Conservation (phyloP, 1,284 basidiomycete species). For the Pseudozyma pruni region DNA sequence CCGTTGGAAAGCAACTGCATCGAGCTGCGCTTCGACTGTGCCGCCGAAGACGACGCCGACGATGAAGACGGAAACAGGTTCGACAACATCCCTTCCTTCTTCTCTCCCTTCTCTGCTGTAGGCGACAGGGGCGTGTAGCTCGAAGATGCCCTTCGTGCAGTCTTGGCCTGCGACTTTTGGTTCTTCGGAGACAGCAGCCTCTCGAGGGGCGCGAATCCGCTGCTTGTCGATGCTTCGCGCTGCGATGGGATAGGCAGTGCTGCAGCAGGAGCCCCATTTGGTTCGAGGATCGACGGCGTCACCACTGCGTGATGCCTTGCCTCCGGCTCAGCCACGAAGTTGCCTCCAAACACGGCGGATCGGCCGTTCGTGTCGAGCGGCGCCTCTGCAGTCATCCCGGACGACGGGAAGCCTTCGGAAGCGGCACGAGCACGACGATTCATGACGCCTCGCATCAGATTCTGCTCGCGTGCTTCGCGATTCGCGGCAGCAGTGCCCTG, state of each 20-base stretch:
- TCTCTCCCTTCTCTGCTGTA: slow-evolving; percentile 20
- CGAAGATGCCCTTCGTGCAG: slow-evolving; percentile 36
- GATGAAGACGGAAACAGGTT: slow-evolving; percentile 30
- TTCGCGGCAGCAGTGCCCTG: slow-evolving; percentile 29
- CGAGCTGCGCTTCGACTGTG: slow-evolving; percentile 40
- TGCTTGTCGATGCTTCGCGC: slow-evolving; percentile 18
- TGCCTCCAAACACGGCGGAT: slow-evolving; percentile 1
- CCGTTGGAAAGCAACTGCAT: slow-evolving; percentile 17
- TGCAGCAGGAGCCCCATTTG: background rate
- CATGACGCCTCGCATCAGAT: slow-evolving; percentile 34
- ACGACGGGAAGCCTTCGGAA: slow-evolving; percentile 39
- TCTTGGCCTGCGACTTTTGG: slow-evolving; percentile 40
- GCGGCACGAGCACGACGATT: slow-evolving; percentile 39
- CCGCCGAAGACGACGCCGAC: slow-evolving; percentile 10
- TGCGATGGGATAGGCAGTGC: slow-evolving; percentile 6
- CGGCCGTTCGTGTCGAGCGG: slow-evolving; percentile 7
- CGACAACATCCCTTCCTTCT: slow-evolving; percentile 42
- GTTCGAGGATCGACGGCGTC: slow-evolving; percentile 5
- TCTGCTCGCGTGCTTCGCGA: slow-evolving; percentile 23
- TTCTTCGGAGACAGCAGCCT: slow-evolving; percentile 48
- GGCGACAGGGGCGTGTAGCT: slow-evolving; percentile 34
- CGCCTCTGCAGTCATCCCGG: slow-evolving; percentile 15
- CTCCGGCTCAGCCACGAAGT: slow-evolving; percentile 14
- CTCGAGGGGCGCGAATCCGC: slow-evolving; percentile 48
- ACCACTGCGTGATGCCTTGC: slow-evolving; percentile 12